Conservation (phyloP, 768 basidiomycete genomes). For the Podaxis sp. region DNA sequence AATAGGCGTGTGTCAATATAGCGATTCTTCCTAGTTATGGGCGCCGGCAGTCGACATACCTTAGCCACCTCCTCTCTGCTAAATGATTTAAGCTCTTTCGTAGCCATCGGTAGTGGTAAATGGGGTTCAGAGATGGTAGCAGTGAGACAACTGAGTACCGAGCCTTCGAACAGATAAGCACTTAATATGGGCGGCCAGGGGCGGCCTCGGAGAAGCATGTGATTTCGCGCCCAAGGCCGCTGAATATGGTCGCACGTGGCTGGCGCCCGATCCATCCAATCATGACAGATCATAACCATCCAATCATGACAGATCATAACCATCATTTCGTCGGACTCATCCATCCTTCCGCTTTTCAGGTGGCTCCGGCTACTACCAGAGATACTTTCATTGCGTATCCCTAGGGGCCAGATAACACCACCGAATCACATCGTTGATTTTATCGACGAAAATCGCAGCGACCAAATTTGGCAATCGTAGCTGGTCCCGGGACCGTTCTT, state of each 20-base stretch:
- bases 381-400: no score
- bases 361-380: not conserved
- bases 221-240: constrained; percentile 10
- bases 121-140: not conserved
- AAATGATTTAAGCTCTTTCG: constrained; percentile 35
- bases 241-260: constrained; percentile 8
- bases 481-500: no score
- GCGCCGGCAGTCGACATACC: constrained; percentile 24
- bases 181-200: not conserved
- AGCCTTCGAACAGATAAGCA: not conserved
- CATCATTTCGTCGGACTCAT: no score
- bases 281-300: not conserved
- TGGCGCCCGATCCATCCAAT: constrained; percentile 6
- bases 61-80: constrained; percentile 43
- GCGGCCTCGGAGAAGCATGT: constrained; percentile 9
- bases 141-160: not conserved
- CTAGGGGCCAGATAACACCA: no score
- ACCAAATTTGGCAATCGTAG: no score
- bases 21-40: constrained; percentile 6
- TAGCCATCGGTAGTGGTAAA: constrained; percentile 25
- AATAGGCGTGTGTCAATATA: constrained; percentile 12
- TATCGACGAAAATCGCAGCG: no score
- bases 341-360: not conserved
- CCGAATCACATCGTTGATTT: no score
- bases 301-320: not conserved